These are phyloP conservation scores for Lagenaria siceraria DNA, from an alignment of 306 rosid genomes.

Conservation along the genomic window DNA sequence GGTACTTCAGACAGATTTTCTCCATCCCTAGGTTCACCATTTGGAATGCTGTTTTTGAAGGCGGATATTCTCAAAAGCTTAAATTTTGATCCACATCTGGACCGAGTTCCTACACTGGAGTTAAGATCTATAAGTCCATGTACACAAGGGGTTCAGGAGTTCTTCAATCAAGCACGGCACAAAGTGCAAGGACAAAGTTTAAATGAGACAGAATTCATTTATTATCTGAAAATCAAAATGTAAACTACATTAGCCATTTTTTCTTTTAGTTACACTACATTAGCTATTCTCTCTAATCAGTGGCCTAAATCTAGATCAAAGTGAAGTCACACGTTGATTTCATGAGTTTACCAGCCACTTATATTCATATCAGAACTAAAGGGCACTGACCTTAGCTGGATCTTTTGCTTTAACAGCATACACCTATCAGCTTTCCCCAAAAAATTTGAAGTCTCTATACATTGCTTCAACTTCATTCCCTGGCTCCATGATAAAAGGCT, in stretches of 20 bases:
- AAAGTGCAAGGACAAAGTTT: neutral
- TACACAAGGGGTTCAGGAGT: neutral
- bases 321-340: neutral
- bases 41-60: constrained; percentile 63
- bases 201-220: neutral
- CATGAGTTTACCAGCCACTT: neutral
- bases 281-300: neutral
- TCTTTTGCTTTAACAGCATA: constrained; percentile 23
- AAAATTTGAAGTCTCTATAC: constrained; percentile 27
- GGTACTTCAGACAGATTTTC: no score
- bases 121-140: constrained; percentile 20
- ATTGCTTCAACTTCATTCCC: constrained; percentile 43
- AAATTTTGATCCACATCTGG: constrained; percentile 31
- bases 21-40: neutral
- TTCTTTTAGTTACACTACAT: no score
- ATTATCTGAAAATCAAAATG: neutral
- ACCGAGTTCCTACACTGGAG: constrained; percentile 63
- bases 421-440: constrained; percentile 41
- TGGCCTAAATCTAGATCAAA: neutral
- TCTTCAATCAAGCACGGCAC: neutral
- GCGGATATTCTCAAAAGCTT: constrained; percentile 45
- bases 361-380: neutral
- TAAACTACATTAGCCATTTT: neutral
- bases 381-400: constrained; percentile 39
- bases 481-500: constrained; percentile 36